Percentiles rank a stretch among this genome's conserved stretches.
Conservation (phyloP, 805 yeast species). For the Saccharomycopsis sp. region DNA sequence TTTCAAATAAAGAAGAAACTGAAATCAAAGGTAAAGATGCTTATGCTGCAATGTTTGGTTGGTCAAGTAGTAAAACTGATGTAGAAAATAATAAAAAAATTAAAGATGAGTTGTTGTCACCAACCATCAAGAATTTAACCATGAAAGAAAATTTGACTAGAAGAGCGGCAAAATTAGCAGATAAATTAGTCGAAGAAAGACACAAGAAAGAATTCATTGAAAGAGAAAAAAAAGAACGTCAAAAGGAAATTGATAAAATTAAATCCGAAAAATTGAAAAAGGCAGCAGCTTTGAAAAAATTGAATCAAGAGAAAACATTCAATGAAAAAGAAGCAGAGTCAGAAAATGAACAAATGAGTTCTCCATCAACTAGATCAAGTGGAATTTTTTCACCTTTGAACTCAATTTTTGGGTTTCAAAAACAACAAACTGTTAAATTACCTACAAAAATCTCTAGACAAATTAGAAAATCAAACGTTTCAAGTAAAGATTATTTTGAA, state of each 20-base stretch:
- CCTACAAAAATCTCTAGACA: conserved; percentile 6
- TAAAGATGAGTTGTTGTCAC: neutral
- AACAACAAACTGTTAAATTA: neutral
- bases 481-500: conserved; percentile 10
- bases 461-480: conserved; percentile 11
- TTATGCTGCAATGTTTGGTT: conserved; percentile 17
- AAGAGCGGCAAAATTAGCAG: conserved; percentile 10
- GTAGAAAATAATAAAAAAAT: neutral
- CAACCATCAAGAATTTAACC: neutral
- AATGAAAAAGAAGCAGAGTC: neutral
- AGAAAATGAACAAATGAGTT: neutral
- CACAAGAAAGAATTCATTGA: neutral
- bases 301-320: neutral
- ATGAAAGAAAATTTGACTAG: conserved; percentile 9
- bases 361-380: neutral
- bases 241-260: neutral
- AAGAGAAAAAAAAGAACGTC: conserved; percentile 3
- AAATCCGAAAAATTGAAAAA: neutral
- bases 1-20: neutral
- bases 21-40: neutral
- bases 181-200: conserved; percentile 9
- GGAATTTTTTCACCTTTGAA: conserved; percentile 12
- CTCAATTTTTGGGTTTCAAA: conserved; percentile 7
- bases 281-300: neutral
- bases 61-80: conserved; percentile 10